These are phyloP conservation scores for Sporothrix pseudoabietina DNA, from an alignment of 2,329 filamentous ascomycete species.

Conservation along the genomic window DNA sequence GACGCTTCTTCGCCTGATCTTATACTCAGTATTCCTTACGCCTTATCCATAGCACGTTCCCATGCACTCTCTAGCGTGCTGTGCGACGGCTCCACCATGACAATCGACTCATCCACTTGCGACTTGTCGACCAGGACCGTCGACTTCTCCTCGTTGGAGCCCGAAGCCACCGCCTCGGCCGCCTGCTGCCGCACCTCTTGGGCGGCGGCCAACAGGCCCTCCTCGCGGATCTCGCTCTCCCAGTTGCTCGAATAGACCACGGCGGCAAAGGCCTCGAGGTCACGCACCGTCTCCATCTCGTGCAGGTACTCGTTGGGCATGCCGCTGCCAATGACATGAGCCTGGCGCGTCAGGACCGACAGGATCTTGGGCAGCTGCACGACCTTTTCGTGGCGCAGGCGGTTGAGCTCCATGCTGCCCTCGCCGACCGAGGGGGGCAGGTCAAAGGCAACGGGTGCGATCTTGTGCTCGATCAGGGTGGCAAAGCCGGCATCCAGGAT, in stretches of 20 bases:
- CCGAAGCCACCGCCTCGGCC: conserved; percentile 31
- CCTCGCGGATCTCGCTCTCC: conserved; percentile 64
- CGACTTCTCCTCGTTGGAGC: background rate
- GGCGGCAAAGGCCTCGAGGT: conserved; percentile 81
- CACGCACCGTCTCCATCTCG: conserved; percentile 73
- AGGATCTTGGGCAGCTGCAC: conserved; percentile 81
- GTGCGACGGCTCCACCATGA: conserved; percentile 53
- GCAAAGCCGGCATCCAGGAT: conserved; percentile 88
- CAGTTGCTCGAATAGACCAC: conserved; percentile 87
- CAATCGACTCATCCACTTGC: conserved; percentile 53
- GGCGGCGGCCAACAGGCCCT: conserved; percentile 47
- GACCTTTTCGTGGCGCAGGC: conserved; percentile 60
- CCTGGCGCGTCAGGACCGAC: conserved; percentile 86
- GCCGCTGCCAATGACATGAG: conserved; percentile 82
- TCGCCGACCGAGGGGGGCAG: conserved; percentile 44
- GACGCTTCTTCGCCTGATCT: background rate
- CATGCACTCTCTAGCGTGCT: conserved; percentile 68
- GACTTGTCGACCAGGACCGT: conserved; percentile 51
- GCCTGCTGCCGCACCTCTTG: conserved; percentile 33
- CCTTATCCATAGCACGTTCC: conserved; percentile 61
- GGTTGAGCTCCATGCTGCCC: conserved; percentile 52
- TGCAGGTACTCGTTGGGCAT: conserved; percentile 70
- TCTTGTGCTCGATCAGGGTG: conserved; percentile 77
- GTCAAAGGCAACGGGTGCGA: conserved; percentile 78
- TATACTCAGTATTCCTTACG: background rate